Percentiles rank a stretch among this genome's conserved stretches.
Evolutionary conservation across 2,329 filamentous ascomycete species (phyloP).

Genomic region (Cladosporium sp.): DNA sequence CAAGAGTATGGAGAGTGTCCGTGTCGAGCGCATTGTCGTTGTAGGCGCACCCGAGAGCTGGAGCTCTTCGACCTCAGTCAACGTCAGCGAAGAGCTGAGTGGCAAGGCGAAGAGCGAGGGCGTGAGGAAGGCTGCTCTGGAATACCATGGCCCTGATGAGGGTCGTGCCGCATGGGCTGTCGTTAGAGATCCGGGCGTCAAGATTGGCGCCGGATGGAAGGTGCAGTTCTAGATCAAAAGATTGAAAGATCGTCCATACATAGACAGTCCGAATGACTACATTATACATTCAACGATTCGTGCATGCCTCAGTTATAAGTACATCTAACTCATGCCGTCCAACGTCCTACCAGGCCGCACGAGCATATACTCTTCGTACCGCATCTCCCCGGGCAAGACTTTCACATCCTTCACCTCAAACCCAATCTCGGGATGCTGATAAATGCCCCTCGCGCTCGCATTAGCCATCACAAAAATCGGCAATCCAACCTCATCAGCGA

Average conservation of each 20-base stretch:
- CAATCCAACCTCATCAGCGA: constrained; percentile 25
- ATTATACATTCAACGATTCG: not conserved
- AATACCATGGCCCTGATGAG: constrained; percentile 56
- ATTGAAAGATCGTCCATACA: not conserved
- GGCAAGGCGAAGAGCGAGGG: constrained; percentile 43
- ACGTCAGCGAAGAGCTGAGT: constrained; percentile 62
- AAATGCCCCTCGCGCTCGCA: constrained; percentile 22
- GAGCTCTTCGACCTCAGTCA: constrained; percentile 63
- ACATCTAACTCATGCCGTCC: not conserved
- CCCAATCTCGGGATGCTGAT: constrained; percentile 18
- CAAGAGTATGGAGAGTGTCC: constrained; percentile 74
- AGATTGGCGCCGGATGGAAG: constrained; percentile 65
- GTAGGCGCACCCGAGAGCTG: constrained; percentile 75
- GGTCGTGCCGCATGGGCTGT: constrained; percentile 63
- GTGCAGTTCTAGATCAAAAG: constrained; percentile 50
- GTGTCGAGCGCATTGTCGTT: constrained; percentile 80
- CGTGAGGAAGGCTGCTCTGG: constrained; percentile 54
- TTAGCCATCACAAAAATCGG: constrained; percentile 31
- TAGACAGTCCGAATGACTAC: not conserved
- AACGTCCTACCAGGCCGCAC: constrained; percentile 10
- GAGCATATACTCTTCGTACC: constrained; percentile 26
- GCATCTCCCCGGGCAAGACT: constrained; percentile 22
- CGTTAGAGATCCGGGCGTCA: constrained; percentile 62
- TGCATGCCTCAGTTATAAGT: not conserved
- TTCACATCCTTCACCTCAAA: constrained; percentile 19